Evolutionary conservation across 139 green algal genomes (phyloP), one percentile per base, ranked within the genome.

Genomic region (Closterium sp.): DNA sequence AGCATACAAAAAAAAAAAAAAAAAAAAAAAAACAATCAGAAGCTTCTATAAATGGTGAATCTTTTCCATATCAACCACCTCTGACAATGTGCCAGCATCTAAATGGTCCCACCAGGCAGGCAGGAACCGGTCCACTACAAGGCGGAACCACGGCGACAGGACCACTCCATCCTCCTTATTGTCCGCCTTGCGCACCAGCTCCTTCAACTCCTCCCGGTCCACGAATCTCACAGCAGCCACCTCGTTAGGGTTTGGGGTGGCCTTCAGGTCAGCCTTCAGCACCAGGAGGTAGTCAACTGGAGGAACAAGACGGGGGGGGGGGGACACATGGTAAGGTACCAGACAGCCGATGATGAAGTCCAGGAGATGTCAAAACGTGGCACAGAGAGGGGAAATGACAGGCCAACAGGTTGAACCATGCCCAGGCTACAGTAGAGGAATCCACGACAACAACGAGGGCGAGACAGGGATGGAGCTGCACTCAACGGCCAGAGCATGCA

Each of bases 251-350:
- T 99, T 98, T 21, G 97, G 97, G 31, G 87, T 23, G 64, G 98
- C 34, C 1, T 88, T 90, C 43, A 95, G 94, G 43, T 95, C 91
- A 64, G 76, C 66, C 89, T 92, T 91, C 32, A 92, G 87, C 86
- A 99, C 96, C 2, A 99, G 94, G 38, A 98, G 96, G 95, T 99
- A 99, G 92, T 99, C 98, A n/a, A 99, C 96, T 94, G 98, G 4
- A 89, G 32, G 83, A 85, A 91, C 33, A 87, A 4, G 16, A 76
- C 4, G 1, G 55, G 55, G 0, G 16, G 25, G 55, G 12, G 25
- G 25, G 55, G 38, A 66, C 38, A 66, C 38, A 66, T 66, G 38
- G 19, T 66, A 66, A 66, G 12, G 38, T 66, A 66, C 38, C 12
- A 66, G n/a, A n/a, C n/a, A n/a, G 9, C 38, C 4, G 19, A 66